Base-by-base conservation (phyloP, 345 rosid species). In the Barbarea vulgaris region DNA sequence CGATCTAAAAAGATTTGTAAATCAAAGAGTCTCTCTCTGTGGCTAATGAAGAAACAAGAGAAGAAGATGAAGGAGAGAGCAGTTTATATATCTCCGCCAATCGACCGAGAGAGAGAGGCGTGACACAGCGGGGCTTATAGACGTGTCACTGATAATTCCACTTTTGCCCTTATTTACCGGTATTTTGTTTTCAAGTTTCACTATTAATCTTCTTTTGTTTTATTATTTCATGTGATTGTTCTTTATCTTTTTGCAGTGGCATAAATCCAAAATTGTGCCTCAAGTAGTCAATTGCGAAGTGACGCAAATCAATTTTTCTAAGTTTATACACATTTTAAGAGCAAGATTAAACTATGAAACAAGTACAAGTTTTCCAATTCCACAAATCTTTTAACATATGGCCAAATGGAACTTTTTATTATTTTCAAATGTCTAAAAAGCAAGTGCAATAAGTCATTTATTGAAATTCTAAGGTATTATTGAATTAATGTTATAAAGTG, bases 71-170 rank as follows among this genome's bases (percentile, higher is more conserved):
- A 13, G 55, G 24, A 18, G 60, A 66, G 67, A 65, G 22, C 18
- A 0, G 71, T 42, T 70, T 78, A 22, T 81, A 69, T 67, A 69
- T 44, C 70, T 37, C 54, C 18, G 64, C 72, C 69, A 46, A 42
- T 48, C 4, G 57, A 6, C 34, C 51, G 33, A 39, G 30, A 34
- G 74, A 67, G 55, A 24, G 44, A 82, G 80, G 22, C 51, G 51
- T 46, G 51, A 60, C 69, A 76, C 80, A 79, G 81, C 82, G 90
- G 79, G 86, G 86, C 77, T 79, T 59, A 9, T 47, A 57, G 63
- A 68, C 61, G 48, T 44, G 33, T 80, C 84, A 52, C 83, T 64
- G 73, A 81, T 63, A 81, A 73, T 78, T 24, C 71, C 64, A 9
- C 7, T 76, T 69, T 76, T 76, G 21, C 52, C 80, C 75, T 53